Conservation (phyloP, 2,329 filamentous ascomycete genomes). For the Exserohilum turcica region DNA sequence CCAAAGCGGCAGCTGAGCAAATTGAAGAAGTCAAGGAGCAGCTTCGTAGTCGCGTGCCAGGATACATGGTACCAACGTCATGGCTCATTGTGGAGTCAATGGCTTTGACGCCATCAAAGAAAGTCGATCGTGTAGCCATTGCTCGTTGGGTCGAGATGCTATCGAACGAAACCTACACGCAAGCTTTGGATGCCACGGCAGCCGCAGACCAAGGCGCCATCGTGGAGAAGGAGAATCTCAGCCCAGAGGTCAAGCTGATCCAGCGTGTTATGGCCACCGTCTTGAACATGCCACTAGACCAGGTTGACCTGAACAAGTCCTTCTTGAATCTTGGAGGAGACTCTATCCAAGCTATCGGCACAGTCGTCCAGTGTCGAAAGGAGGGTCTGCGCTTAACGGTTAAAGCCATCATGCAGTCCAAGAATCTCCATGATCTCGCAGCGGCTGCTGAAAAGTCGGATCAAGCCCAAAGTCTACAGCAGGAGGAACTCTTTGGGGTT, state of each 20-base stretch:
- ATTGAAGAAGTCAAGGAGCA: constrained; percentile 1
- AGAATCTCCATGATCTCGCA: neutral
- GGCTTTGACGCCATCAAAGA: neutral
- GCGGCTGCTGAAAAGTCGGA: neutral
- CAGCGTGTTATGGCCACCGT: neutral
- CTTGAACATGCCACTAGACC: neutral
- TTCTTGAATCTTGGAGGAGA: constrained; percentile 1
- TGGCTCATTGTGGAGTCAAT: neutral
- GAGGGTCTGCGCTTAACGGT: neutral
- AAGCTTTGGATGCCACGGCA: neutral
- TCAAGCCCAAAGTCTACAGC: neutral
- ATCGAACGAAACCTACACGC: neutral
- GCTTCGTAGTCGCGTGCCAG: neutral
- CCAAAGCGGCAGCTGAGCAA: neutral
- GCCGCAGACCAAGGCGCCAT: too few species aligned
- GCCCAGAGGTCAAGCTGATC: neutral
- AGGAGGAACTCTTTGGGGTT: neutral
- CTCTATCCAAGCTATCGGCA: neutral
- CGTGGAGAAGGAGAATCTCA: neutral
- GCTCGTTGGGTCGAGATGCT: constrained; percentile 1
- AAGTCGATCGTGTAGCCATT: neutral
- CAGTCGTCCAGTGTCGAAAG: neutral
- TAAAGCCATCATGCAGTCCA: neutral
- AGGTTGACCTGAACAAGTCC: neutral
- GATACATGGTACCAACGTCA: neutral